phyloP scores from a whole-genome alignment of 179 eudicot species.

The Beta corolliflora region DNA sequence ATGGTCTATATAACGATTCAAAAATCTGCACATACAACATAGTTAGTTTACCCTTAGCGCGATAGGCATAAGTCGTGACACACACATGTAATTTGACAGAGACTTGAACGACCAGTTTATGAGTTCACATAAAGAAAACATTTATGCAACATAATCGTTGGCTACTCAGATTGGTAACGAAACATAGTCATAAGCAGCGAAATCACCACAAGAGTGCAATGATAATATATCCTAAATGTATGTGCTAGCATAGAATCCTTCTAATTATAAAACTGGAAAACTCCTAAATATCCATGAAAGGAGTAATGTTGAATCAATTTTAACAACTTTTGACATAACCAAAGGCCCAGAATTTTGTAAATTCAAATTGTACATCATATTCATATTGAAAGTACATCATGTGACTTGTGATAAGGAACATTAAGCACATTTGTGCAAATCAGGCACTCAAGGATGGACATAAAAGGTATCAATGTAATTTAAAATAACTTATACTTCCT shows the following conservation, averaged over 20 bases:
- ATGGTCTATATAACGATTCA: conserved; percentile 58
- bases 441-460: background rate
- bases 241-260: background rate
- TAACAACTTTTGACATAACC: background rate
- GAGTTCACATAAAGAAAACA: background rate
- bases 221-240: too few species aligned
- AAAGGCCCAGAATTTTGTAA: background rate
- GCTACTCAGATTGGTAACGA: background rate
- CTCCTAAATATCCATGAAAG: background rate
- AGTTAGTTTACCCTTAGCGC: background rate
- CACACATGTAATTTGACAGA: too few species aligned
- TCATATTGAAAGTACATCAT: background rate
- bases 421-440: background rate
- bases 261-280: too few species aligned
- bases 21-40: conserved; percentile 61
- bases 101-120: background rate
- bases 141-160: background rate
- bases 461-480: background rate
- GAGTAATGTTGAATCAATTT: background rate
- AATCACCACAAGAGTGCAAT: background rate
- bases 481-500: background rate
- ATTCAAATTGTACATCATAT: background rate
- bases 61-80: too few species aligned
- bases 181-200: background rate
- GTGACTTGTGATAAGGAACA: background rate